Evolutionary conservation across 2,329 filamentous ascomycete genomes (phyloP).

Genomic region (Venturia carpophila): DNA sequence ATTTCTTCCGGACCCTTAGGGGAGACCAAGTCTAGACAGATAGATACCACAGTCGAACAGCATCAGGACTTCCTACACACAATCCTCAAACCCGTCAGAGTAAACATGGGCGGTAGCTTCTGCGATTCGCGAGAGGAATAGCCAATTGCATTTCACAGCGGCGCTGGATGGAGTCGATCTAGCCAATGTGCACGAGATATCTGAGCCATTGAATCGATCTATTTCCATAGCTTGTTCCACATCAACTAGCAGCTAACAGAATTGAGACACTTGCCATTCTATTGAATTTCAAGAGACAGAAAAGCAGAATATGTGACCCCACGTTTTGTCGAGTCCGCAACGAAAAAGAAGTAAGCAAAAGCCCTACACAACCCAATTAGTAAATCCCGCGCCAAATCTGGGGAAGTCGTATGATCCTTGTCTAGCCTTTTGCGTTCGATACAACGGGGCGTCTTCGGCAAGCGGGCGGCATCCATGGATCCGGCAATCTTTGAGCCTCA

Average conservation of each 20-base stretch:
- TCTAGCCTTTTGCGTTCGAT: not conserved
- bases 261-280: not conserved
- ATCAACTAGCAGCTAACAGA: not conserved
- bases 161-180: not conserved
- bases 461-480: not conserved
- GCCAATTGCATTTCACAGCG: not conserved
- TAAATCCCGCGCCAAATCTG: not conserved
- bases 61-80: not conserved
- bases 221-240: not conserved
- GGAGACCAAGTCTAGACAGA: conserved; percentile 22
- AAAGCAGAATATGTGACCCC: not conserved
- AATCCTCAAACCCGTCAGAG: not conserved
- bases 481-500: conserved; percentile 3
- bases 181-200: not conserved
- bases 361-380: not conserved
- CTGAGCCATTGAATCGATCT: not conserved
- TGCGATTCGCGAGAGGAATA: not conserved
- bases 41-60: not conserved
- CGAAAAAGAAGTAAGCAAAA: not conserved
- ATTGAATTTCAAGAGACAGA: not conserved
- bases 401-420: not conserved
- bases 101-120: not conserved
- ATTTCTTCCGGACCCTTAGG: conserved; percentile 75
- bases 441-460: not conserved
- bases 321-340: not conserved